Evolutionary conservation across 345 rosid species (phyloP), one percentile per base, ranked within the genome.

Genomic region (Odontarrhena argentea): DNA sequence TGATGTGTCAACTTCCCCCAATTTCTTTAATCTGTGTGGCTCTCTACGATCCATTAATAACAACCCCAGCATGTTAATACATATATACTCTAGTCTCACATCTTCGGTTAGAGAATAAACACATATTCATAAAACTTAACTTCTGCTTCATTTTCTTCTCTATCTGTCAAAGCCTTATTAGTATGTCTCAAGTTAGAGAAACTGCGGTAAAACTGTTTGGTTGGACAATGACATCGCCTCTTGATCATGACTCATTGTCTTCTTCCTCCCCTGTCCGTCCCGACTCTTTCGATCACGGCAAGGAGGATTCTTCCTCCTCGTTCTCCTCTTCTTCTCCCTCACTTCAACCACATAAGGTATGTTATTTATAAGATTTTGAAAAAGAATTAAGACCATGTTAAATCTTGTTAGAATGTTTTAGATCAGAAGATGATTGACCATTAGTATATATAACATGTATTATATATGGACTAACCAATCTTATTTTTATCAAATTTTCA

Each of bases 161-260:
- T 41, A 42, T 50, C 45, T 43, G 15, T 6, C 73, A 52, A 52
- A 40, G 7, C 3, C 25, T 3, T 15, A 0, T 59, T 32, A 4
- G 0, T 44, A 65, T 73, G 71, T 36, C 60, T 25, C 11, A 65
- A 66, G 26, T 49, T 43, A 45, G 28, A 48, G 76, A 41, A 38
- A 40, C 76, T 34, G 37, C 72, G 7, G 30, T 67, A 0, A 73
- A 73, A 45, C 6, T 73, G 38, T 73, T 73, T 60, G 77, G 77
- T 0, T 66, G 57, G 68, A 67, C 73, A 26, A 73, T 73, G 0
- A 15, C 72, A 41, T 45, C 49, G 49, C 22, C 22, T 18, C 22
- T 18, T 18, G 22, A 18, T 18, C 22, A 18, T 18, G 22, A 18
- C 22, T 18, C 22, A 18, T 18, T 18, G 22, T 55, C 68, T 62